Conservation (phyloP, 164 flowering plant genomes). For the Aristolochia contorta region DNA sequence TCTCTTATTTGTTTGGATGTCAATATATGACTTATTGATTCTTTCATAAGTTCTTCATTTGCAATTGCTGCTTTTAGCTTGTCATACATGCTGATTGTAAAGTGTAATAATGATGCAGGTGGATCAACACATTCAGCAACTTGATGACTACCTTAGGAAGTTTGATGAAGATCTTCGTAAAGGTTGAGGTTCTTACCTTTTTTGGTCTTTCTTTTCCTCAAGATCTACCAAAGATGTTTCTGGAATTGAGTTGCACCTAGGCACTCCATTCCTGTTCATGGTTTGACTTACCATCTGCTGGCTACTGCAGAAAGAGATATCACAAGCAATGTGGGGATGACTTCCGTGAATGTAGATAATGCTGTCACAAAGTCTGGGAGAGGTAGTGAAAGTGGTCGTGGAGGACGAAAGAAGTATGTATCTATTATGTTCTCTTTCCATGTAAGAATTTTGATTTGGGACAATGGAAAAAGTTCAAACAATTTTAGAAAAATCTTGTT, state of each 20-base stretch:
- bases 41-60: no score
- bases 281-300: neutral
- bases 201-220: no score
- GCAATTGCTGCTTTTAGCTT: neutral
- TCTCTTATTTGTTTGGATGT: no score
- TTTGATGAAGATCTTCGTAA: conserved; percentile 77
- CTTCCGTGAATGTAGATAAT: conserved; percentile 28
- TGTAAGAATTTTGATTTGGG: no score
- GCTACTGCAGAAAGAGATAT: conserved; percentile 36
- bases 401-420: conserved; percentile 73
- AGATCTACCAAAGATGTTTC: no score
- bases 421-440: conserved; percentile 1
- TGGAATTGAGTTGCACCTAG: no score
- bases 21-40: no score
- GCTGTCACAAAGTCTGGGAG: conserved; percentile 35
- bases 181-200: conserved; percentile 26
- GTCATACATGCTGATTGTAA: neutral
- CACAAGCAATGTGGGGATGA: conserved; percentile 22
- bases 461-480: no score
- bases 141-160: conserved; percentile 71
- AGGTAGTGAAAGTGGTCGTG: conserved; percentile 40
- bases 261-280: no score
- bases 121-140: conserved; percentile 84
- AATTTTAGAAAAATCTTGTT: no score
- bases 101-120: conserved; percentile 39